Conservation (phyloP, 495 filamentous ascomycete genomes). For the Opeltia flavorubescens region DNA sequence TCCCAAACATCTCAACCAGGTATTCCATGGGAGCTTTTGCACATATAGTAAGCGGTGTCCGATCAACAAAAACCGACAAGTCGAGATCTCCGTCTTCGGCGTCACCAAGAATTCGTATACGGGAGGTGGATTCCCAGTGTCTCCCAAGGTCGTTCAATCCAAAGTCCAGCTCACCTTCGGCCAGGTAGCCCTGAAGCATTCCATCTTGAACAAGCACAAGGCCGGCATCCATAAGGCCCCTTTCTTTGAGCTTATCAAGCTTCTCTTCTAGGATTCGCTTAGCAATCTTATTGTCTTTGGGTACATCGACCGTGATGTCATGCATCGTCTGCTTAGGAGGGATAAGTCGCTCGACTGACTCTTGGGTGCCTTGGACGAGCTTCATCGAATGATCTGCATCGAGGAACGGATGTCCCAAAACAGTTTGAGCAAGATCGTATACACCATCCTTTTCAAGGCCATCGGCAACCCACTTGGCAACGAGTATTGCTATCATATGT, state of each 20-base stretch:
- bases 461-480: constrained; percentile 46
- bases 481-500: constrained; percentile 43
- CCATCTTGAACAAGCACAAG: constrained; percentile 37
- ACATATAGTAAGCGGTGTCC: constrained; percentile 35
- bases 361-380: constrained; percentile 23
- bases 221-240: constrained; percentile 42
- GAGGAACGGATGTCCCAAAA: constrained; percentile 43
- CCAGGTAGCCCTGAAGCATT: constrained; percentile 39
- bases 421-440: constrained; percentile 40
- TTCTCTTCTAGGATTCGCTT: constrained; percentile 27
- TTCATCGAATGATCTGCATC: constrained; percentile 33
- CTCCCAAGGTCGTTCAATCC: constrained; percentile 26
- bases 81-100: constrained; percentile 26
- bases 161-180: constrained; percentile 40
- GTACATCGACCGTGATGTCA: constrained; percentile 38
- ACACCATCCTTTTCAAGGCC: constrained; percentile 34
- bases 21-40: constrained; percentile 41
- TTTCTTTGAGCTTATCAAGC: constrained; percentile 28
- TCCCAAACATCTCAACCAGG: constrained; percentile 43
- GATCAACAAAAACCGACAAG: constrained; percentile 35
- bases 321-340: constrained; percentile 38
- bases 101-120: constrained; percentile 28
- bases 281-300: constrained; percentile 28
- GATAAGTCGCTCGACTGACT: constrained; percentile 31
- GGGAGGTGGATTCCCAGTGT: constrained; percentile 17